Evolutionary conservation across 306 rosid genomes (phyloP).

Genomic region (Argentina anserina): DNA sequence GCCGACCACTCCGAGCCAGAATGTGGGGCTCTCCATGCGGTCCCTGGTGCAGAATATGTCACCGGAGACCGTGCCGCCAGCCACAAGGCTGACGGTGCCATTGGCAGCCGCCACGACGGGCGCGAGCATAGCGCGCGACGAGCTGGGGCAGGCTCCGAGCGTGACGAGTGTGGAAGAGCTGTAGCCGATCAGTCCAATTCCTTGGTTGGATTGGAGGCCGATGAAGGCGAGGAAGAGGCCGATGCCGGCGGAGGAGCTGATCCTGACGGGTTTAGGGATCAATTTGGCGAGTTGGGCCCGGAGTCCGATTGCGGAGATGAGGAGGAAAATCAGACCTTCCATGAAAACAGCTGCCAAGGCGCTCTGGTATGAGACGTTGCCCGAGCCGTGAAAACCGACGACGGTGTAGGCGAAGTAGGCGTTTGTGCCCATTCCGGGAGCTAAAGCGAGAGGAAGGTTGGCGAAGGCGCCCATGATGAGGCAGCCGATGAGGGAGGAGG

Average conservation of each 20-base stretch:
- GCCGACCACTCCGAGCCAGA: constrained; percentile 87
- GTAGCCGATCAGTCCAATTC: constrained; percentile 77
- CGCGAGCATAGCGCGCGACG: constrained; percentile 53
- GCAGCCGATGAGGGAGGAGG: constrained; percentile 80
- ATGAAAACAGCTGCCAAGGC: constrained; percentile 87
- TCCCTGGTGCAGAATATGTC: constrained; percentile 46
- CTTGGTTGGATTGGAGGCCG: constrained; percentile 80
- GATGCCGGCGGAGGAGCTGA: constrained; percentile 95
- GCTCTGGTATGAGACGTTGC: constrained; percentile 62
- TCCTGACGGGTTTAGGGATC: constrained; percentile 82
- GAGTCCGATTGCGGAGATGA: constrained; percentile 65
- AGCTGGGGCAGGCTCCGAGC: constrained; percentile 67
- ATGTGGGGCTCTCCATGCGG: constrained; percentile 90
- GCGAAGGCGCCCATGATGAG: constrained; percentile 91
- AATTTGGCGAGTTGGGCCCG: constrained; percentile 79
- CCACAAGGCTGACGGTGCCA: constrained; percentile 54
- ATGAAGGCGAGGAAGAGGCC: constrained; percentile 92
- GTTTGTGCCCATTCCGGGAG: constrained; percentile 97
- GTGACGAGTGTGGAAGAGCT: constrained; percentile 68
- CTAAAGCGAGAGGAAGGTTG: constrained; percentile 82
- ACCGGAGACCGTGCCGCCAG: constrained; percentile 60
- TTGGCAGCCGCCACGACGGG: constrained; percentile 55
- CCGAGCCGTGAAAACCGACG: constrained; percentile 97
- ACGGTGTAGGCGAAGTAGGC: constrained; percentile 98
- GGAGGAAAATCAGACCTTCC: constrained; percentile 67